Percentiles rank a stretch among this genome's conserved stretches.
Conservation (phyloP, 306 rosid species). For the Chamaecrista fasciculata region DNA sequence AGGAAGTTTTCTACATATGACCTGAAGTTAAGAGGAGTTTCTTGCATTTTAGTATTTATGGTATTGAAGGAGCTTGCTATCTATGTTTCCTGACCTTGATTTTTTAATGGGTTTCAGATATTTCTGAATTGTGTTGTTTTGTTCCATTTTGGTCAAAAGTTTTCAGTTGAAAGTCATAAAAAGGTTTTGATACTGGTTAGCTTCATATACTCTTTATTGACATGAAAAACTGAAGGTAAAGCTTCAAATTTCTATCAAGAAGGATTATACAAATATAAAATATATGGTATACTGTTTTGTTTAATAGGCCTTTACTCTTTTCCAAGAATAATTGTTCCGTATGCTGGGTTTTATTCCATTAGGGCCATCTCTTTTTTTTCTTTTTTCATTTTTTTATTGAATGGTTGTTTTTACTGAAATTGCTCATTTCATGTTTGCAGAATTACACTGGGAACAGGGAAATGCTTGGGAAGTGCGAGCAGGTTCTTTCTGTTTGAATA, state of each 20-base stretch:
- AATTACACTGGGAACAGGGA: constrained; percentile 78
- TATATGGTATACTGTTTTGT: constrained; percentile 18
- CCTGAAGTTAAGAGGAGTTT: too few relatives aligned
- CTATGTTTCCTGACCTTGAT: constrained; percentile 11
- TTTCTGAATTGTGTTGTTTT: neutral
- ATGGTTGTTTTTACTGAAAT: constrained; percentile 14
- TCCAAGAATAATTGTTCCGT: neutral
- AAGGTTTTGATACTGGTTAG: neutral
- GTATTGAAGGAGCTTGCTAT: neutral
- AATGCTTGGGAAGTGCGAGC: constrained; percentile 97
- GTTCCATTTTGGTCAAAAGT: constrained; percentile 10
- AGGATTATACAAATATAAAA: neutral
- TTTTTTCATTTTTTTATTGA: neutral
- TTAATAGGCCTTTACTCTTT: constrained; percentile 7
- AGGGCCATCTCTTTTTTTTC: too few relatives aligned
- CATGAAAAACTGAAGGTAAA: neutral
- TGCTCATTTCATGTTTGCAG: constrained; percentile 46
- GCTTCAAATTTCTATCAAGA: constrained; percentile 13
- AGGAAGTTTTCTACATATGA: too few relatives aligned
- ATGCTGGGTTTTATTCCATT: neutral
- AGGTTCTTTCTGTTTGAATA: constrained; percentile 52
- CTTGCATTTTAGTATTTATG: too few relatives aligned
- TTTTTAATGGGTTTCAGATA: constrained; percentile 20
- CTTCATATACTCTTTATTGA: neutral
- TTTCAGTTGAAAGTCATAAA: neutral